Base-by-base conservation (phyloP, 192 early-diverging fungal genomes). In the Chytriomyces sp. region DNA sequence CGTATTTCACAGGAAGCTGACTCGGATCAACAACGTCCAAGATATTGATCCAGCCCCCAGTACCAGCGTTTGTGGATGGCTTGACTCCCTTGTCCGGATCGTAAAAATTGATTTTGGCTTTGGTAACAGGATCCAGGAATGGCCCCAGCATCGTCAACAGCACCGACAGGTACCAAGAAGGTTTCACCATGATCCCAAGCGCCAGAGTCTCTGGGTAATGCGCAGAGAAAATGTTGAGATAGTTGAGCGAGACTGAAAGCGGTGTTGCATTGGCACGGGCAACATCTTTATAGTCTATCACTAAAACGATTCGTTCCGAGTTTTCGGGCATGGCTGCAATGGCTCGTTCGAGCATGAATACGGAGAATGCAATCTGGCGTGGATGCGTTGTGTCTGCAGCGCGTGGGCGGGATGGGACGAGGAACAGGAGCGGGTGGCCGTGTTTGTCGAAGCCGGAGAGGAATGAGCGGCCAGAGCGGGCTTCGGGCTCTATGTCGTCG, bases 91-190 rank as follows among this genome's bases (percentile, higher is more conserved):
- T 80, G 68, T 87, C 79, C 46, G 87, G 83, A 47, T 93, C 82
- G 20, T 93, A 91, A 82, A 97, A 94, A 35, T 93, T 89, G 71
- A 97, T 91, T 80, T 97, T 98, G 9, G 83, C 80, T 59, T 89
- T 89, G 45, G 96, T 98, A 48, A 97, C 91, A 6, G 95, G 95
- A 80, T 98, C 95, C 67, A 98, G 89, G 73, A 97, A 97, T 13
- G 95, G 94, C 50, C 91, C 89, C 28, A 98, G 62, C 13, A 79
- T 45, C 67, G 89, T 93, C 80, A 92, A 95, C 72, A 95, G 92
- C 8, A 86, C 89, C 79, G 88, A 90, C 78, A 98, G 92, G 76
- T 95, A 92, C 92, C 92, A 94, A 60, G 92, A 93, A 45, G 94
- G 93, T 81, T 92, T 86, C 49, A 95, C 85, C 49, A 96, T 86